Conservation (phyloP, 75 land plant genomes). For the Larix kaempferi region DNA sequence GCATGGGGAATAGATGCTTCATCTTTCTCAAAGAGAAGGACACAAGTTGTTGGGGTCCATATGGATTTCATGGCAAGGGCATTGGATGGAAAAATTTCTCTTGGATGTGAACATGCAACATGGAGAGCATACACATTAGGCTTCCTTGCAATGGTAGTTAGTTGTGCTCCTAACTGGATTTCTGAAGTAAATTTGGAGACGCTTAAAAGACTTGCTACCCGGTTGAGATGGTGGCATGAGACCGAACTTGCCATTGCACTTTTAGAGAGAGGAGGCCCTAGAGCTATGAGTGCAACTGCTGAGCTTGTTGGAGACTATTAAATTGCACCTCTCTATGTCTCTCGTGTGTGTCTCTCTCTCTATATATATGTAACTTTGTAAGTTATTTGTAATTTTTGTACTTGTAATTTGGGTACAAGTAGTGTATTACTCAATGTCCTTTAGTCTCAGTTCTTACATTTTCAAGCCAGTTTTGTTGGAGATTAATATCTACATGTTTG, state of each 20-base stretch:
- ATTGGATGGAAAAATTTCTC: conserved; percentile 69
- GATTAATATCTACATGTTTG: too few species aligned
- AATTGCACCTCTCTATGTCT: too few species aligned
- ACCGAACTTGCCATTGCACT: conserved; percentile 74
- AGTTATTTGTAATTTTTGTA: too few species aligned
- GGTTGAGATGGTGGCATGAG: conserved; percentile 81
- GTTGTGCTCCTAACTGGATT: conserved; percentile 70
- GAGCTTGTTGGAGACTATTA: conserved; percentile 38
- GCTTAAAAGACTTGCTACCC: conserved; percentile 57
- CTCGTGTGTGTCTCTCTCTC: too few species aligned
- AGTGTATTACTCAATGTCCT: too few species aligned
- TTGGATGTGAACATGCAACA: conserved; percentile 62
- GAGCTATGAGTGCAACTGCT: conserved; percentile 80
- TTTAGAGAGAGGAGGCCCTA: conserved; percentile 60
- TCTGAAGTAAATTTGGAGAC: conserved; percentile 60
- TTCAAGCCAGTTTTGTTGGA: too few species aligned
- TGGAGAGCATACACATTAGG: conserved; percentile 84
- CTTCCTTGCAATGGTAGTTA: conserved; percentile 65
- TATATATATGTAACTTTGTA: too few species aligned
- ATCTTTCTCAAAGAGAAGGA: conserved; percentile 20
- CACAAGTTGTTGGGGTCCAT: conserved; percentile 52
- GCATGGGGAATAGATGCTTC: conserved; percentile 72
- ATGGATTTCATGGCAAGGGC: conserved; percentile 80
- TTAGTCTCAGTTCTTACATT: too few species aligned
- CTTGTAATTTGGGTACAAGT: too few species aligned